These are phyloP conservation scores for Phoma sp. DNA, from an alignment of 2,329 filamentous ascomycete species.

Conservation along the genomic window DNA sequence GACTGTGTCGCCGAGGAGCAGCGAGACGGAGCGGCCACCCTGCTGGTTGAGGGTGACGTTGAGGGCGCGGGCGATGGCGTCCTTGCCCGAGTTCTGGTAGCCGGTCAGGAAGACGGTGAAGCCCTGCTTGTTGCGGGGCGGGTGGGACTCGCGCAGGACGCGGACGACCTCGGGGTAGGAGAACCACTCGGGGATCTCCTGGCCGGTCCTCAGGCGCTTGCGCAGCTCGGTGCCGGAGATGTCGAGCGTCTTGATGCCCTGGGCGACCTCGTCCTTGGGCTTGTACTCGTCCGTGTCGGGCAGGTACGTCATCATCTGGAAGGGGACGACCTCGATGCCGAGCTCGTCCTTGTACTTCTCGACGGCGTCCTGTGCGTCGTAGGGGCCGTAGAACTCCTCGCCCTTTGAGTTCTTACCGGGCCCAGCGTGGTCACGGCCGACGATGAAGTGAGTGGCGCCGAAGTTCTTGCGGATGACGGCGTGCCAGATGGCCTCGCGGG, in stretches of 20 bases:
- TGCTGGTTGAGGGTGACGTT: conserved; percentile 99
- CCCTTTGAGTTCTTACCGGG: conserved; percentile 98
- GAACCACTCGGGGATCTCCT: conserved; percentile 98
- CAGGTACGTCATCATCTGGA: conserved; percentile 99
- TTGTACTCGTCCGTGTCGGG: conserved; percentile 97
- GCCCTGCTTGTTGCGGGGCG: conserved; percentile 86
- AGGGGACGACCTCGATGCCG: conserved; percentile 97
- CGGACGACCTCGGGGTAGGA: conserved; percentile 98
- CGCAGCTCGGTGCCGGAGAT: conserved; percentile 77
- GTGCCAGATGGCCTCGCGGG: conserved; percentile 98
- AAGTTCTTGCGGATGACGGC: conserved; percentile 99
- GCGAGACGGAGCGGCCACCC: conserved; percentile 90
- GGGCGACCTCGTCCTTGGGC: conserved; percentile 86
- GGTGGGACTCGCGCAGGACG: conserved; percentile 95
- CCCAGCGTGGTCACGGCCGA: conserved; percentile 96
- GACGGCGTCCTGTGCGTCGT: conserved; percentile 94
- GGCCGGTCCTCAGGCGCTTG: conserved; percentile 85
- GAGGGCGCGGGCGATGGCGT: conserved; percentile 91
- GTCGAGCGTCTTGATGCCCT: conserved; percentile 76
- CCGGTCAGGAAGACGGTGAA: conserved; percentile 99
- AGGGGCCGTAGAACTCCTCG: conserved; percentile 96
- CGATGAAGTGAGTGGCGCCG: conserved; percentile 98
- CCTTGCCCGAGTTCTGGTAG: conserved; percentile 96
- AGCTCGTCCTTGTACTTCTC: conserved; percentile 97
- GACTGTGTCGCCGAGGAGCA: conserved; percentile 94